Percentiles rank a stretch among this genome's conserved stretches.
These are phyloP conservation scores for Hypoxylon sp. DNA, from an alignment of 2,329 filamentous ascomycete species.

Conservation along the genomic window DNA sequence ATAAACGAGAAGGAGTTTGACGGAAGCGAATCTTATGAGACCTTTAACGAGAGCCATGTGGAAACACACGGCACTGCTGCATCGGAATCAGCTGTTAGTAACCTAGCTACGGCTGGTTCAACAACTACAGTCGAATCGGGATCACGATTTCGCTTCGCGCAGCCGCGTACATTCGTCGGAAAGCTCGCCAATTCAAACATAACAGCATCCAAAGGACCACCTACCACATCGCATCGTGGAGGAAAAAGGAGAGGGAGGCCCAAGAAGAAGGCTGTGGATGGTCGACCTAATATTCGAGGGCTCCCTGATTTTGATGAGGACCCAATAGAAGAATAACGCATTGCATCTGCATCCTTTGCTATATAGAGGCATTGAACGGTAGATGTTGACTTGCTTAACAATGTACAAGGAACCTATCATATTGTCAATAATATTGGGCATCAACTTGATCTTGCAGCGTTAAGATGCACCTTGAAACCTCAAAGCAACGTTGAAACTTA, in stretches of 20 bases:
- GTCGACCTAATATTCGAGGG: constrained; percentile 44
- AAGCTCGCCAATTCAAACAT: constrained; percentile 31
- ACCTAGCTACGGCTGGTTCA: constrained; percentile 35
- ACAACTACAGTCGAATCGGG: constrained; percentile 8
- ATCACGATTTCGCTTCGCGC: constrained; percentile 32
- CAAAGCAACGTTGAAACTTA: background rate
- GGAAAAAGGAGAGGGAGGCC: constrained; percentile 29
- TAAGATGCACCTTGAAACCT: background rate
- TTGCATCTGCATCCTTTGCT: background rate
- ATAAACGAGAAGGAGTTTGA: background rate
- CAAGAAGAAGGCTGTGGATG: constrained; percentile 35
- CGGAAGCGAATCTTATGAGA: too few relatives aligned
- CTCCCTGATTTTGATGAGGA: constrained; percentile 44
- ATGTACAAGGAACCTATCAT: background rate
- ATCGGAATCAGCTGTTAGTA: constrained; percentile 31
- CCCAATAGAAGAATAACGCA: constrained; percentile 43
- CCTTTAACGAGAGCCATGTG: constrained; percentile 27
- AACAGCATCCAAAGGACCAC: background rate
- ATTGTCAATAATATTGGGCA: constrained; percentile 10
- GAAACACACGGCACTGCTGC: constrained; percentile 33
- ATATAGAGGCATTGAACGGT: background rate
- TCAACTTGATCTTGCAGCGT: constrained; percentile 4
- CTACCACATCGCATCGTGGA: background rate
- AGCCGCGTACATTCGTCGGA: constrained; percentile 43
- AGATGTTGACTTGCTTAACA: background rate